A percentile compares a stretch with the other conserved stretches of the same genome.
Evolutionary conservation across 2,329 filamentous ascomycete species (phyloP).

Genomic region (Talaromyces sp.): DNA sequence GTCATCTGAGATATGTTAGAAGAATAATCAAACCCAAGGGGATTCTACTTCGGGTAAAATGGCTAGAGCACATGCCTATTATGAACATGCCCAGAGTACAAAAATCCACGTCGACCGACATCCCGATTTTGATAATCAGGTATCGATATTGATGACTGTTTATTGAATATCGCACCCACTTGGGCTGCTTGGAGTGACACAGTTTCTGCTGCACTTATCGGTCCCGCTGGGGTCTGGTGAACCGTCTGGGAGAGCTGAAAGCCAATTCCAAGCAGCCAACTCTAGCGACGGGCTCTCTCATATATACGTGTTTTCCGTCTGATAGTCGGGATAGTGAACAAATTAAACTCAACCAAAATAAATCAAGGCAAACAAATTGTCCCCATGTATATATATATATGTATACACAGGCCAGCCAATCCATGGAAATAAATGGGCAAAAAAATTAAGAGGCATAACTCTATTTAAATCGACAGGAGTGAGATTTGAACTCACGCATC

Average conservation of each 20-base stretch:
- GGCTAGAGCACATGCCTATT: slow-evolving; percentile 46
- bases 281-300: too few relatives aligned
- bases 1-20: slow-evolving; percentile 60
- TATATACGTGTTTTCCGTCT: neutral
- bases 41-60: neutral
- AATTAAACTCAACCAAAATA: neutral
- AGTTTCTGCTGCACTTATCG: neutral
- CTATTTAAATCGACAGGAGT: neutral
- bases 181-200: neutral
- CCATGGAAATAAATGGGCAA: neutral
- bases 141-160: neutral
- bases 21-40: slow-evolving; percentile 9
- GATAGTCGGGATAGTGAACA: neutral
- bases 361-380: neutral
- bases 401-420: too few relatives aligned
- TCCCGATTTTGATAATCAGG: neutral
- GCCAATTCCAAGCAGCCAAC: neutral
- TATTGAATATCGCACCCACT: neutral
- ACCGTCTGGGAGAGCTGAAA: neutral
- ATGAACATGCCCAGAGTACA: slow-evolving; percentile 64
- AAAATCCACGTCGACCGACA: slow-evolving; percentile 47
- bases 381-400: too few relatives aligned
- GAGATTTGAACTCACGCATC: neutral
- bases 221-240: neutral
- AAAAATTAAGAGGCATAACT: neutral